A percentile compares a stretch with the other conserved stretches of the same genome.
These are phyloP conservation scores for Crithidia brevicula DNA, from an alignment of 208 protist genomes.

Conservation along the genomic window DNA sequence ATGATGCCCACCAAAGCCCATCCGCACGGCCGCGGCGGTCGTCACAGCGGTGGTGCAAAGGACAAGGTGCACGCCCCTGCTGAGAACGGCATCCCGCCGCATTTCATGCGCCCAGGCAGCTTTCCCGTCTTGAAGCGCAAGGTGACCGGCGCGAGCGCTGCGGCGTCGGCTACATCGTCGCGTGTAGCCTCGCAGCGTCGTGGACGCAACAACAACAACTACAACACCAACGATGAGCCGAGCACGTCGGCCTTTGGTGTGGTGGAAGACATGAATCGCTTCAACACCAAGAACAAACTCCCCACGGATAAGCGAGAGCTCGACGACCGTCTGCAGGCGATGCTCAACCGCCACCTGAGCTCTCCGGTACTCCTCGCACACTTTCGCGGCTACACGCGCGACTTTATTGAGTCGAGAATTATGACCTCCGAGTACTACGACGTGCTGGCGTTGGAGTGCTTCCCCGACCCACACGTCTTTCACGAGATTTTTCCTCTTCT, in stretches of 20 bases:
- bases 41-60: constrained; percentile 12
- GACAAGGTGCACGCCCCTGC: constrained; percentile 31
- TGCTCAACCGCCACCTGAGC: constrained; percentile 47
- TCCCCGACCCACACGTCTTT: constrained; percentile 53
- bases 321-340: constrained; percentile 44
- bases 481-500: constrained; percentile 76
- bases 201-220: neutral
- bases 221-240: constrained; percentile 6
- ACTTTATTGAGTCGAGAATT: constrained; percentile 70
- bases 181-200: neutral
- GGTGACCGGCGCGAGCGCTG: neutral
- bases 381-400: constrained; percentile 57
- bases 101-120: constrained; percentile 37
- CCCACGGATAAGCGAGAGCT: constrained; percentile 39
- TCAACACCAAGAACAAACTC: constrained; percentile 45
- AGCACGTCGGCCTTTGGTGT: constrained; percentile 47
- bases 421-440: constrained; percentile 78
- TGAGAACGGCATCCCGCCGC: constrained; percentile 51
- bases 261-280: constrained; percentile 37
- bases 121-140: constrained; percentile 15
- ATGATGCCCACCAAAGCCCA: constrained; percentile 51
- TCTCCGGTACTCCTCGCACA: constrained; percentile 38
- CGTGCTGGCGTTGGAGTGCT: constrained; percentile 46
- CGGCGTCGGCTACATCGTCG: neutral
- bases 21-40: constrained; percentile 20